These are phyloP conservation scores for Gossypioides kirkii DNA, from an alignment of 345 rosid species.

Conservation along the genomic window DNA sequence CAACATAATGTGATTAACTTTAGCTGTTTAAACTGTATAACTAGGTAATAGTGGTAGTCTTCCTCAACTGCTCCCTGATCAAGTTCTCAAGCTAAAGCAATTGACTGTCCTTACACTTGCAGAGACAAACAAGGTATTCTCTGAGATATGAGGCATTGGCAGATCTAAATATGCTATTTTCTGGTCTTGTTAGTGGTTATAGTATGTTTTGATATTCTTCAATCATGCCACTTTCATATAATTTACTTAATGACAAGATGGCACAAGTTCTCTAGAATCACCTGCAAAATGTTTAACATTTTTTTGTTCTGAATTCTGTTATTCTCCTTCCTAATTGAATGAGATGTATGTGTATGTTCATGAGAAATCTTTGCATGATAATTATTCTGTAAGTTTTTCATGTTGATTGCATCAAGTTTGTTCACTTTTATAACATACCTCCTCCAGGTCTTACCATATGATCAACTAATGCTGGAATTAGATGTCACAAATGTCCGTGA, in stretches of 20 bases:
- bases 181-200: background rate
- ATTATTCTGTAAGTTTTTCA: background rate
- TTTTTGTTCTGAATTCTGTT: background rate
- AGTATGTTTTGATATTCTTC: background rate
- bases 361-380: background rate
- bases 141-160: background rate
- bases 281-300: background rate
- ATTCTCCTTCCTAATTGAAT: background rate
- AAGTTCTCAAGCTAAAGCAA: conserved; percentile 84
- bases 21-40: conserved; percentile 11
- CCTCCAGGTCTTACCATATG: conserved; percentile 71
- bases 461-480: conserved; percentile 78
- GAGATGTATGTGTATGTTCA: background rate
- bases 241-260: background rate
- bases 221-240: background rate
- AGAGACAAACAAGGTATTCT: conserved; percentile 71
- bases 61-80: conserved; percentile 66
- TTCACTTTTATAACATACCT: background rate
- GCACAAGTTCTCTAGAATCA: background rate
- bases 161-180: background rate
- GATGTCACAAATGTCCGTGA: conserved; percentile 91
- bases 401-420: background rate
- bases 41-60: conserved; percentile 55
- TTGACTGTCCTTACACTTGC: conserved; percentile 93
- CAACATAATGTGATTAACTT: conserved; percentile 3